phyloP scores from a whole-genome alignment of 2,329 filamentous ascomycete species.

The Aspergillus sclerotialis region DNA sequence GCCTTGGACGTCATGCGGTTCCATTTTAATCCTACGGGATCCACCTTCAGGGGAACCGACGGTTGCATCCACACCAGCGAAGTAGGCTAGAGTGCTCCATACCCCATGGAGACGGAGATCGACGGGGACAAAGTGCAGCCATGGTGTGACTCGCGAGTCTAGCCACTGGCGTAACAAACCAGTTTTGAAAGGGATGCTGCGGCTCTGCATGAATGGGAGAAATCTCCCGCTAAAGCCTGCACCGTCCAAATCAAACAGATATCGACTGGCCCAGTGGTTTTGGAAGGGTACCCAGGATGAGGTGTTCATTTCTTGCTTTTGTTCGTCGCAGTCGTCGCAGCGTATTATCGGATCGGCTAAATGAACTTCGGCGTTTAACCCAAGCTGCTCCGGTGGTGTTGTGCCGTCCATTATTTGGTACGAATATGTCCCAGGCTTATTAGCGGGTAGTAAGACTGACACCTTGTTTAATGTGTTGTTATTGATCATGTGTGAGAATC shows the following conservation, averaged over 20 bases:
- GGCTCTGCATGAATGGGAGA: constrained; percentile 58
- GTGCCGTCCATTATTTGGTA: constrained; percentile 49
- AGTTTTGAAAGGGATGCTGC: constrained; percentile 61
- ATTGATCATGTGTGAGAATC: constrained; percentile 63
- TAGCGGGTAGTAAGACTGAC: constrained; percentile 51
- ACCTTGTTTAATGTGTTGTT: constrained; percentile 46
- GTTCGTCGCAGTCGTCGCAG: constrained; percentile 48
- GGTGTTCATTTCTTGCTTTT: constrained; percentile 47
- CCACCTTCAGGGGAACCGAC: constrained; percentile 24
- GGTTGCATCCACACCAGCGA: constrained; percentile 47
- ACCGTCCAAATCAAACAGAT: constrained; percentile 66
- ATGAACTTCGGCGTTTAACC: constrained; percentile 54
- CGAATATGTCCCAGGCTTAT: constrained; percentile 38
- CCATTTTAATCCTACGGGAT: constrained; percentile 43
- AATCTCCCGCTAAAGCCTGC: constrained; percentile 60
- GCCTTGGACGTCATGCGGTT: constrained; percentile 47
- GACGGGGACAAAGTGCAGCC: constrained; percentile 74
- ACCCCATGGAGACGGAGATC: constrained; percentile 67
- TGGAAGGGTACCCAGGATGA: constrained; percentile 44
- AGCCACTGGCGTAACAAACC: constrained; percentile 75
- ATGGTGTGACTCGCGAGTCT: constrained; percentile 64
- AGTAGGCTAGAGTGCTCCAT: constrained; percentile 69
- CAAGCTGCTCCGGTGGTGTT: constrained; percentile 32
- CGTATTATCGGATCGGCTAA: constrained; percentile 55
- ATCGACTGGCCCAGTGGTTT: constrained; percentile 58